These are phyloP conservation scores for Trametes coccinea DNA, from an alignment of 768 basidiomycete genomes.

Conservation along the genomic window DNA sequence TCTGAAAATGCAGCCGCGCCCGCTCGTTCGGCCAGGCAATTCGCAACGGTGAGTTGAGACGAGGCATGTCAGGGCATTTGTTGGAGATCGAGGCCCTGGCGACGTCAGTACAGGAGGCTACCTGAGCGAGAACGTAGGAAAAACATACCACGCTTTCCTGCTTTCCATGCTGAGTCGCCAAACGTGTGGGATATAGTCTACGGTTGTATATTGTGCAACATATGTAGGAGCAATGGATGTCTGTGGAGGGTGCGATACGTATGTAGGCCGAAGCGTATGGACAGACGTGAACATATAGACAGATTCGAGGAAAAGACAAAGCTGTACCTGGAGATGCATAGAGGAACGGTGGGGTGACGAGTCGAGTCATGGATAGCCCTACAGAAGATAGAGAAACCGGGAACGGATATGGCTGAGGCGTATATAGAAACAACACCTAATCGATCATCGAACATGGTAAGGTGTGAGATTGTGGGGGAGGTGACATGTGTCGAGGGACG, in stretches of 20 bases:
- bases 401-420: not conserved
- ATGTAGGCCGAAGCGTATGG: conserved; percentile 2
- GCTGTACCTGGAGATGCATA: not conserved
- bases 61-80: no score
- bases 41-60: no score
- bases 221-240: not conserved
- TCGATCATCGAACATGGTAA: conserved; percentile 15
- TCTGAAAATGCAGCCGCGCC: no score
- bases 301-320: not conserved
- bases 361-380: conserved; percentile 11
- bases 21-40: no score
- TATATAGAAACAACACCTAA: conserved; percentile 18
- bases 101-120: no score
- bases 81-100: no score
- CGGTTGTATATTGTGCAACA: conserved; percentile 11
- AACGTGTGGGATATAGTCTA: not conserved
- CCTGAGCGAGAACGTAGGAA: no score
- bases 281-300: conserved; percentile 2
- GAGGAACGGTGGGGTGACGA: conserved; percentile 1
- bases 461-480: not conserved
- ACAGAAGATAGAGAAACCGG: conserved; percentile 2
- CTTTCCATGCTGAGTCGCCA: not conserved
- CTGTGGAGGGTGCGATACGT: not conserved
- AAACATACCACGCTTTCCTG: not conserved
- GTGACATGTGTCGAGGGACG: not conserved